phyloP scores from a whole-genome alignment of 2,329 filamentous ascomycete species.

The Ceratocystis ficicola region DNA sequence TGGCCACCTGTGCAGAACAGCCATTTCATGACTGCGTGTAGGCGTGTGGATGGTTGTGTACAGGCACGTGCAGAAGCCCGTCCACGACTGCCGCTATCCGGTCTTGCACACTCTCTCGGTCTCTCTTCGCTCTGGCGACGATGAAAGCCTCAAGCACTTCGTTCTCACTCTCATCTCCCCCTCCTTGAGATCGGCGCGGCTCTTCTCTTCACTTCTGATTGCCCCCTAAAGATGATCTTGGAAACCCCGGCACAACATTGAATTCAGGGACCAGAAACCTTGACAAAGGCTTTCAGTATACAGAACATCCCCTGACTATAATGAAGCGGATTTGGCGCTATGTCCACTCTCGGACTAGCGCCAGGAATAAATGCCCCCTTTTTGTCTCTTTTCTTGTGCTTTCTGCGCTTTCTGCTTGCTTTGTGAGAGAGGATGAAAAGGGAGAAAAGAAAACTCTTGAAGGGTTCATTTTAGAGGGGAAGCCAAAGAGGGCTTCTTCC shows the following conservation, averaged over 20 bases:
- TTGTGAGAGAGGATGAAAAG: slow-evolving; percentile 11
- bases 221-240: slow-evolving; percentile 4
- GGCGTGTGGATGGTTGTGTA: neutral
- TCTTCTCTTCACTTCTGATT: neutral
- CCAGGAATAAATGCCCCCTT: neutral
- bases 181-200: neutral
- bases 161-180: neutral
- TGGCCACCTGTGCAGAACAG: neutral
- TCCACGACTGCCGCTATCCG: neutral
- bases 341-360: neutral
- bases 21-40: neutral
- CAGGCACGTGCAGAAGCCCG: neutral
- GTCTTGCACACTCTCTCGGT: neutral
- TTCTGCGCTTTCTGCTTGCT: too few relatives aligned
- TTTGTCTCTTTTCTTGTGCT: neutral
- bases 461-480: neutral
- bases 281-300: slow-evolving; percentile 5
- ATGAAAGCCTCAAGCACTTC: neutral
- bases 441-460: neutral
- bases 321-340: slow-evolving; percentile 2
- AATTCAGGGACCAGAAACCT: neutral
- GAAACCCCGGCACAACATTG: neutral
- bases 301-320: slow-evolving; percentile 4
- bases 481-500: neutral
- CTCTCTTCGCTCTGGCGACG: neutral